Base-by-base conservation (phyloP, 345 rosid genomes). In the Cardamine occulta region DNA sequence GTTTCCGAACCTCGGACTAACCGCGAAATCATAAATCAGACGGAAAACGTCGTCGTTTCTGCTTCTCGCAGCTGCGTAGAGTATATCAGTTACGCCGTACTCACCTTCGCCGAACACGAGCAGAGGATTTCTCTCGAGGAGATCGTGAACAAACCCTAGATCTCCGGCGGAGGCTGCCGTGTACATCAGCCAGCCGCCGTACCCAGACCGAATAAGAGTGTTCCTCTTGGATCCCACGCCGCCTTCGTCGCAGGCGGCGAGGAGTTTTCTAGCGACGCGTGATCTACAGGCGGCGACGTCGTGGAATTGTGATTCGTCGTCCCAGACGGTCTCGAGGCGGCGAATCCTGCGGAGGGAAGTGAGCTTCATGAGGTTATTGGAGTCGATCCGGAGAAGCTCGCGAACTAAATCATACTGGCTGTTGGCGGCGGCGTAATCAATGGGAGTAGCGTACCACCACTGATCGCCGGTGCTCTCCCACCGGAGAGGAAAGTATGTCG, bases 381-480 rank as follows among this genome's bases (percentile, higher is more conserved):
- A 77, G 78, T 94, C 98, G 32, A 91, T 84, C 8, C 86, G 81
- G 73, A 91, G 90, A 70, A 94, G 95, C 85, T 91, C 91, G 12
- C 95, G 84, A 34, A 94, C 98, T 55, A 94, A 68, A 39, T 94
- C 98, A 70, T 86, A 89, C 76, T 94, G 97, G 76, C 96, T 85
- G 76, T 90, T 91, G 15, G 98, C 98, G 9, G 97, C 96, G 6
- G 98, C 97, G 81, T 87, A 91, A 57, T 94, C 97, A 15, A 94
- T 88, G 0, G 98, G 97, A 64, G 97, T 87, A 67, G 97, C 98
- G 73, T 85, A 94, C 98, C 98, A 94, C 98, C 97, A 91, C 57
- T 94, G 98, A 61, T 88, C 96, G n/a, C 93, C 89, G 26, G 96
- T 94, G 79, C 96, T 91, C 79, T 90, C 96, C 93, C 98, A 94